Percentiles rank a stretch among this genome's conserved stretches.
phyloP scores from a whole-genome alignment of 2,329 filamentous ascomycete species.

The Coniochaeta sp. region DNA sequence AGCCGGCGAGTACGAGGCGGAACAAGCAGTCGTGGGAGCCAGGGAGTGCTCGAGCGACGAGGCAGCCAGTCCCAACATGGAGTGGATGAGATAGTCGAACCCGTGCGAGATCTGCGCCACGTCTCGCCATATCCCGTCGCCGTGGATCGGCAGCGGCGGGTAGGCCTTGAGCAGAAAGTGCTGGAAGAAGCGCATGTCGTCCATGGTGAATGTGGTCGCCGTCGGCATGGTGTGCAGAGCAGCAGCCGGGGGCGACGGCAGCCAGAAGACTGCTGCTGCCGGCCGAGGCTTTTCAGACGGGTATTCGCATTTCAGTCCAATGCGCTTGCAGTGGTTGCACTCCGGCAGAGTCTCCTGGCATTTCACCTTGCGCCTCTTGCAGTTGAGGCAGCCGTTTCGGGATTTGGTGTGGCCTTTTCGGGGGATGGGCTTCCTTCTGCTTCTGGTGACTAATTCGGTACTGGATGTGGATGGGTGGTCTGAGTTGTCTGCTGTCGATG shows the following conservation, averaged over 20 bases:
- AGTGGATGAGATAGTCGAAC: slow-evolving; percentile 32
- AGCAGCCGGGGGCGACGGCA: slow-evolving; percentile 1
- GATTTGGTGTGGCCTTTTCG: slow-evolving; percentile 29
- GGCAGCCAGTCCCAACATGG: slow-evolving; percentile 31
- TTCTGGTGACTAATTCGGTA: neutral
- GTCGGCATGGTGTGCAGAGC: neutral
- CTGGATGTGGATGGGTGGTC: neutral
- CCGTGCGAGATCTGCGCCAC: slow-evolving; percentile 28
- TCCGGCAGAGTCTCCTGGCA: slow-evolving; percentile 27
- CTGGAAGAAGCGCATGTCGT: slow-evolving; percentile 44
- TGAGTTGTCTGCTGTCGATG: neutral
- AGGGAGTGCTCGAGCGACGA: slow-evolving; percentile 25
- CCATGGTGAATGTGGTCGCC: slow-evolving; percentile 23
- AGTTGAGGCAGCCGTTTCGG: slow-evolving; percentile 28
- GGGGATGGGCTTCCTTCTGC: slow-evolving; percentile 15
- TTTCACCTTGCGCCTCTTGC: slow-evolving; percentile 37
- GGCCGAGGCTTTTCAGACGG: slow-evolving; percentile 10
- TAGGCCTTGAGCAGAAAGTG: slow-evolving; percentile 41
- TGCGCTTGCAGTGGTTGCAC: slow-evolving; percentile 26
- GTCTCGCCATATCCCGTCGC: slow-evolving; percentile 25
- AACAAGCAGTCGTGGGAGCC: slow-evolving; percentile 3
- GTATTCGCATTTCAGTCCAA: slow-evolving; percentile 28
- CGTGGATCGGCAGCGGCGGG: slow-evolving; percentile 28
- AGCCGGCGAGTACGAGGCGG: slow-evolving; percentile 10
- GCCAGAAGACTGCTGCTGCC: slow-evolving; percentile 5